These are phyloP conservation scores for Gyrodon lividus DNA, from an alignment of 768 basidiomycete genomes.

Conservation along the genomic window DNA sequence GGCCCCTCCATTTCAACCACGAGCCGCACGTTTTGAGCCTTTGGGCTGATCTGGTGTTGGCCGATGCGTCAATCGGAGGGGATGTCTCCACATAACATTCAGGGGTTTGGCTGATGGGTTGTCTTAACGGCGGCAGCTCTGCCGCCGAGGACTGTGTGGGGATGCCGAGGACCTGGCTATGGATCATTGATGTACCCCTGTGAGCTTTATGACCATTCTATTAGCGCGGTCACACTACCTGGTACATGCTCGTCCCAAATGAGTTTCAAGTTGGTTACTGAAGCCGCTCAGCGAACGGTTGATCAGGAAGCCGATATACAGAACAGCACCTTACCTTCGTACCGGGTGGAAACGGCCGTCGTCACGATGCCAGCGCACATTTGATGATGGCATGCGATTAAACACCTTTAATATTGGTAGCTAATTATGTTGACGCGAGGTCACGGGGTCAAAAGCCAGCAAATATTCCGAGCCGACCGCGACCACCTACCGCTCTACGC, in stretches of 20 bases:
- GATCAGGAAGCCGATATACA: neutral
- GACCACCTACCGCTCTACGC: slow-evolving; percentile 21
- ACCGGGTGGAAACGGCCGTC: neutral
- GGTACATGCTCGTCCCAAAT: neutral
- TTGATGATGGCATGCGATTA: neutral
- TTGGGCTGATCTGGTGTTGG: neutral
- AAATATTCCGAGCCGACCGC: neutral
- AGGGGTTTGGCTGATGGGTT: neutral
- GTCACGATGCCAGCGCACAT: neutral
- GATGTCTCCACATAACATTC: too few species aligned
- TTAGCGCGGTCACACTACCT: neutral
- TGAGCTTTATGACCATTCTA: neutral
- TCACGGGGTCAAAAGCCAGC: too few species aligned
- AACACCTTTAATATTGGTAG: slow-evolving; percentile 23
- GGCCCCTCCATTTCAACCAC: slow-evolving; percentile 22
- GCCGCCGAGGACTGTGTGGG: too few species aligned
- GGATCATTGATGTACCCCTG: neutral
- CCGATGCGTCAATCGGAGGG: neutral
- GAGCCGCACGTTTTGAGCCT: too few species aligned
- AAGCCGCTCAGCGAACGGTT: neutral
- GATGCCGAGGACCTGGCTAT: neutral
- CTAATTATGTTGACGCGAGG: slow-evolving; percentile 1
- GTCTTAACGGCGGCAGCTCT: neutral
- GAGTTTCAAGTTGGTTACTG: neutral
- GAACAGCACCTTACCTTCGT: slow-evolving; percentile 6